Evolutionary conservation across 1,139 yeast species (phyloP), one percentile per base, ranked within the genome.

Genomic region (Geotrichum klebahnii): DNA sequence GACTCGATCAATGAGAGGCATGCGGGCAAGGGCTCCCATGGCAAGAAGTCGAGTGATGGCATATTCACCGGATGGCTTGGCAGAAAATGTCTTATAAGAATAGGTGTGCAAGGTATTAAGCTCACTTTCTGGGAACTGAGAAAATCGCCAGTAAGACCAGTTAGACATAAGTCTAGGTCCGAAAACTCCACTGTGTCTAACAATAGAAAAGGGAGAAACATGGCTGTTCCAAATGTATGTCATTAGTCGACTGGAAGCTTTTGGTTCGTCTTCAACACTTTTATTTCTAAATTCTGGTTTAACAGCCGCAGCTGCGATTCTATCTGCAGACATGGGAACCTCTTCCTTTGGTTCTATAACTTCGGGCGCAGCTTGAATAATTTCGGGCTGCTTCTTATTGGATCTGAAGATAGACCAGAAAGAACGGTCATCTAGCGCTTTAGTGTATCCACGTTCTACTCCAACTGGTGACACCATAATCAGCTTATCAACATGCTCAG

Each of bases 381-480:
- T n/a, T 3, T n/a, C 26, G 23, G 22, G n/a, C 20, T 42, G 17
- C 31, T 44, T 29, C 5, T 37, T 34, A 17, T 12, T 8, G 33
- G 42, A 38, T 14, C 28, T 38, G n/a, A 53, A 46, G 52, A 60
- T 19, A 54, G 44, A 6, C 58, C 38, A 24, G 47, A 53, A 33
- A 53, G 56, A 29, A 54, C 42, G 16, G 51, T 51, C 32, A 41
- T 42, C 62, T 17, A 60, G 53, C 33, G 52, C 65, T n/a, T n/a
- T n/a, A n/a, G 51, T 61, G 57, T 50, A 66, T 29, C 57, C 64
- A 33, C 53, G 63, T 53, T 50, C 71, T 40, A 89, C 82, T 0
- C 96, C 97, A 0, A 86, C 90, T 0, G 97, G 97, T 1, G 94
- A 83, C 5, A 85, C 78, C 42, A 89, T 70, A 5, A 86, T 73